Evolutionary conservation across 108 stramenopile species (phyloP).

Genomic region (Stephanodiscus minutulus): DNA sequence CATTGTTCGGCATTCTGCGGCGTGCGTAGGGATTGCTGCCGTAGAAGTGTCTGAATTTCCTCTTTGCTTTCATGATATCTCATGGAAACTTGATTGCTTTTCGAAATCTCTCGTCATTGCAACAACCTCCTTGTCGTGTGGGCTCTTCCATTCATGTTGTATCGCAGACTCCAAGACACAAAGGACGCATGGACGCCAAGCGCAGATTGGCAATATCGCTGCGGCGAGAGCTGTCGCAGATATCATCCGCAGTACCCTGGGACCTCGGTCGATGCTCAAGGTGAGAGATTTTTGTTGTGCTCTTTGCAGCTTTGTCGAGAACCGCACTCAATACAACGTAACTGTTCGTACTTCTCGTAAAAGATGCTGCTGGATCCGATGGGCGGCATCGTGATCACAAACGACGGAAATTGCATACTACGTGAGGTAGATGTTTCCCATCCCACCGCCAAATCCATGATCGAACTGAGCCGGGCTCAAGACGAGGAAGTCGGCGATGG

Average conservation of each 20-base stretch:
- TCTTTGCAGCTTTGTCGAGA: background rate
- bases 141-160: conserved; percentile 38
- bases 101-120: conserved; percentile 3
- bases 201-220: conserved; percentile 95
- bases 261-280: conserved; percentile 98
- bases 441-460: conserved; percentile 99
- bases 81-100: conserved; percentile 1
- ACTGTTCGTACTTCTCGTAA: background rate
- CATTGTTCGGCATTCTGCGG: background rate
- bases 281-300: conserved; percentile 23
- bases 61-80: background rate
- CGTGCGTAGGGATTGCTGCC: background rate
- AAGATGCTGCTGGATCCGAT: conserved; percentile 98
- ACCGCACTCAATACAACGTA: background rate
- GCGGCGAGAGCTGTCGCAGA: conserved; percentile 96
- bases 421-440: conserved; percentile 99
- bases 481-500: conserved; percentile 99
- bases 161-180: conserved; percentile 90
- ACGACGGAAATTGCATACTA: conserved; percentile 99
- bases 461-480: conserved; percentile 96
- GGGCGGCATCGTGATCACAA: conserved; percentile 99
- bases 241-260: conserved; percentile 98
- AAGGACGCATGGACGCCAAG: conserved; percentile 95
- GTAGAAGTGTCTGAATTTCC: background rate
- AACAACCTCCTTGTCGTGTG: background rate